Evolutionary conservation across 495 filamentous ascomycete genomes (phyloP), one percentile per base, ranked within the genome.

Genomic region (Aspergillus affinis): DNA sequence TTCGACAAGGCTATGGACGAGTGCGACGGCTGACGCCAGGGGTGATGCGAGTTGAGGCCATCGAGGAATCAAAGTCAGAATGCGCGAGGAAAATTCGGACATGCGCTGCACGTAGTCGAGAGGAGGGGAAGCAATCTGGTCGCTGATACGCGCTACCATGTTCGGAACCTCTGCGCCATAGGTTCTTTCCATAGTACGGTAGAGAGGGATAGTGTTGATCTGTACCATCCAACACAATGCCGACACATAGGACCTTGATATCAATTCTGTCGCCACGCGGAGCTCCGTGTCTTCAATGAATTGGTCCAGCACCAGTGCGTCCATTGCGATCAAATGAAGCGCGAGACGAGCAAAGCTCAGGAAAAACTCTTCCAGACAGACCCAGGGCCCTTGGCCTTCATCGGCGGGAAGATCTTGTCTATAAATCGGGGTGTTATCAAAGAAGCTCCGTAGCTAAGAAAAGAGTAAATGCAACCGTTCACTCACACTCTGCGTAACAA

Each of bases 401-500:
- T 74, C 66, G 8, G 69, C 61, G 13, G 65, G 67, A 46, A 78
- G 61, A 30, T 69, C 61, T 51, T 69, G 65, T 36, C 74, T 77
- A 57, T 4, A 41, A 15, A 15, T 4, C 12, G 2, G 30, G 18
- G n/a, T 32, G 66, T 45, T 51, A 27, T 61, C 48, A 66, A 58
- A 29, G 21, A 20, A 36, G 29, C 6, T 8, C 50, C 30, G 12
- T 12, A 15, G 48, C 27, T 47, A 26, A 19, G 30, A 15, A 54
- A 27, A 41, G 15, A 30, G 19, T n/a, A 12, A 30, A 15, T 55
- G 12, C 19, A 41, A 29, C 12, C 19, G 4, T 26, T 26, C 15
- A 69, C 73, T 61, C 72, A 81, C 79, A 65, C 55, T 70, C 83
- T 71, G 58, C 72, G 72, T 49, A 83, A 60, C 18, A 85, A 52